Conservation (phyloP, 495 filamentous ascomycete genomes). For the Lasiosphaeria miniovina region DNA sequence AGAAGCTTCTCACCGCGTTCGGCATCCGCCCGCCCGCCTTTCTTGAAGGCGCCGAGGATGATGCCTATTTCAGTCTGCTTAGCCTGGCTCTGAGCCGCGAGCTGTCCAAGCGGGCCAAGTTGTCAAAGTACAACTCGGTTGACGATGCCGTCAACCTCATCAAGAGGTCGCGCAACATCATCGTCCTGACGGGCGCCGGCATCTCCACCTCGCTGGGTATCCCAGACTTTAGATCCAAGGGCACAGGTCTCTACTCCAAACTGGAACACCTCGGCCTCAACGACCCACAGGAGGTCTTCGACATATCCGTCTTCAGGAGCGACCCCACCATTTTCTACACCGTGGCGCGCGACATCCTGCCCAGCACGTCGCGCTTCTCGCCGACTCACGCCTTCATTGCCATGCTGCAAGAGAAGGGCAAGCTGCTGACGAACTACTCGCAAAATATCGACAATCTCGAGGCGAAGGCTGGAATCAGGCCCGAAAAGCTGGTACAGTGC, state of each 20-base stretch:
- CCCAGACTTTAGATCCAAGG: slow-evolving; percentile 83
- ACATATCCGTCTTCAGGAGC: slow-evolving; percentile 78
- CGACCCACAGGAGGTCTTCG: slow-evolving; percentile 94
- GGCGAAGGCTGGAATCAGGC: slow-evolving; percentile 73
- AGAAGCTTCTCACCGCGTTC: slow-evolving; percentile 91
- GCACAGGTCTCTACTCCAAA: slow-evolving; percentile 82
- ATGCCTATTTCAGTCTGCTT: slow-evolving; percentile 71
- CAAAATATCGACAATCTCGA: slow-evolving; percentile 99
- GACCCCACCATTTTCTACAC: slow-evolving; percentile 91
- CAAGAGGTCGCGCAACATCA: slow-evolving; percentile 71
- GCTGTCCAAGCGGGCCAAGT: slow-evolving; percentile 74
- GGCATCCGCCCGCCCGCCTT: slow-evolving; percentile 73
- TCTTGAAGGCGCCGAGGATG: slow-evolving; percentile 69
- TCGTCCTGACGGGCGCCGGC: slow-evolving; percentile 92
- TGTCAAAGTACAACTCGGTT: slow-evolving; percentile 77
- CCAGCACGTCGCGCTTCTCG: slow-evolving; percentile 66
- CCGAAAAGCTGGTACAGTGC: slow-evolving; percentile 89
- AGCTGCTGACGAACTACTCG: slow-evolving; percentile 93
- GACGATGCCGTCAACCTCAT: slow-evolving; percentile 83
- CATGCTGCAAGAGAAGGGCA: slow-evolving; percentile 86
- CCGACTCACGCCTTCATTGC: slow-evolving; percentile 94
- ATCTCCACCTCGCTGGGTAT: slow-evolving; percentile 90
- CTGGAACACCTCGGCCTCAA: slow-evolving; percentile 65
- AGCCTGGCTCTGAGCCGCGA: slow-evolving; percentile 78
- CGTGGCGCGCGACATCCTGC: slow-evolving; percentile 86